phyloP scores from a whole-genome alignment of 768 basidiomycete species.

The Heimioporus sp. region DNA sequence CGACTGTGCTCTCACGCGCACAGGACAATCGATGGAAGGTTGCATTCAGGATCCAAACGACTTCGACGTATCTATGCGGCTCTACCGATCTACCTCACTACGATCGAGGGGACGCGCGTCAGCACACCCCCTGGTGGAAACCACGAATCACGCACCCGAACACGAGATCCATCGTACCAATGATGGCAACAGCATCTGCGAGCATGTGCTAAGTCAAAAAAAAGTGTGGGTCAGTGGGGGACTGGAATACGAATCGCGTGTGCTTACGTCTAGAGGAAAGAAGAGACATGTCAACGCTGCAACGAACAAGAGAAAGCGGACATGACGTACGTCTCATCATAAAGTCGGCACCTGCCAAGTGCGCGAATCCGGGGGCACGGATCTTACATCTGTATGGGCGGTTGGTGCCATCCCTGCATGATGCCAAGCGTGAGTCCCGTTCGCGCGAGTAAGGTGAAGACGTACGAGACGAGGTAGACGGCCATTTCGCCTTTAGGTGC shows the following conservation, averaged over 20 bases:
- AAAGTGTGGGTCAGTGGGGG: slow-evolving; percentile 16
- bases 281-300: slow-evolving; percentile 4
- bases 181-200: slow-evolving; percentile 94
- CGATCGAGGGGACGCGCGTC: not conserved
- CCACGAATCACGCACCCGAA: slow-evolving; percentile 68
- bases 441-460: slow-evolving; percentile 7
- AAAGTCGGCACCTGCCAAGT: slow-evolving; percentile 94
- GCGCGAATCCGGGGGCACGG: slow-evolving; percentile 94
- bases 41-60: slow-evolving; percentile 9
- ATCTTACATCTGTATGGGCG: slow-evolving; percentile 97
- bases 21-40: not conserved
- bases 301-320: not conserved
- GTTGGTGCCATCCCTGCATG: slow-evolving; percentile 82
- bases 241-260: not conserved
- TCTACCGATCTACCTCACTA: slow-evolving; percentile 35
- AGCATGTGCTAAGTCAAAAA: slow-evolving; percentile 71
- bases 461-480: slow-evolving; percentile 94
- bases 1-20: no score
- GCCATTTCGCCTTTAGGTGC: slow-evolving; percentile 99
- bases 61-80: slow-evolving; percentile 1
- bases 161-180: slow-evolving; percentile 98
- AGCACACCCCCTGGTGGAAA: not conserved
- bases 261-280: slow-evolving; percentile 37
- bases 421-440: not conserved
- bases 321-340: slow-evolving; percentile 86